Evolutionary conservation across 441 rosid species (phyloP), one percentile per base, ranked within the genome.

Genomic region (Gossypium trilobum): DNA sequence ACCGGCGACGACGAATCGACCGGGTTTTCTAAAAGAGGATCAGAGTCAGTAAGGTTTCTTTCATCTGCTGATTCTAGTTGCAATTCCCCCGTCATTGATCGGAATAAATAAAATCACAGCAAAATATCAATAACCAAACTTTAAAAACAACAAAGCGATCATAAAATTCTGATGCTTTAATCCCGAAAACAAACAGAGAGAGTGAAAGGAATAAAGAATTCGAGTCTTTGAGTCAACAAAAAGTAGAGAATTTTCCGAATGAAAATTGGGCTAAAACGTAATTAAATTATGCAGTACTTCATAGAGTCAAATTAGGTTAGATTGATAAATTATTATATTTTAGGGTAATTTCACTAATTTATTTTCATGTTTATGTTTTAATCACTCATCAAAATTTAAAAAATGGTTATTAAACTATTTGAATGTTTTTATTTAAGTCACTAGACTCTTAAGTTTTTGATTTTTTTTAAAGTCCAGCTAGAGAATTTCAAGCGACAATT

Each of bases 61-160:
- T 71, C 78, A 51, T 77, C 81, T 4, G 81, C 72, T 68, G 90
- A 76, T 82, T 85, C 88, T 54, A 87, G 81, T 82, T 89, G 90
- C 65, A 89, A 83, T 80, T 93, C 96, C 71, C 85, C 88, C 72
- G 78, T 77, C 96, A 85, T 90, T 66, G 76, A 58, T 74, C 10
- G 51, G 46, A 65, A 20, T 27, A 0, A 44, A 16, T 22, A 8
- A 64, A 77, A 62, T 39, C 79, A 75, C 74, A 66, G 1, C 42
- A 56, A 75, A 78, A 57, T 31, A 31, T 25, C 2, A 73, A 44
- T 17, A 36, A 8, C 56, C 2, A 39, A 70, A 67, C 19, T 52
- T n/a, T 13, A 65, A 39, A 0, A 54, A 73, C 14, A 13, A 56
- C 8, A 13, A 20, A 4, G 0, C 8, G 4, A 14, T 61, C 20